phyloP scores from a whole-genome alignment of 2,329 filamentous ascomycete species.

The Talaromyces sp. region DNA sequence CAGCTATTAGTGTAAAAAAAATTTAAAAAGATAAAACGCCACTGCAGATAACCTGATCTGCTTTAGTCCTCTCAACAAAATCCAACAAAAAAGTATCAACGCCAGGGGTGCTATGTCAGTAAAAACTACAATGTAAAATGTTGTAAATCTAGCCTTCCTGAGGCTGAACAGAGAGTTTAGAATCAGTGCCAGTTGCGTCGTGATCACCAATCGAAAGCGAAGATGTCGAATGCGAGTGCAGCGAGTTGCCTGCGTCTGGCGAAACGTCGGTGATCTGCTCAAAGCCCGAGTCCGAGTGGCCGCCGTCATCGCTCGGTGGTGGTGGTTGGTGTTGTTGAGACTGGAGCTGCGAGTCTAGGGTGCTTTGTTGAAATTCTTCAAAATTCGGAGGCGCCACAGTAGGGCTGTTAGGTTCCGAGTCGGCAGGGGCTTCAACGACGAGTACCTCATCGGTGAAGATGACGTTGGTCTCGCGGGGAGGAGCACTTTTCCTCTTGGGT shows the following conservation, averaged over 20 bases:
- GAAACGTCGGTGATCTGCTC: slow-evolving; percentile 23
- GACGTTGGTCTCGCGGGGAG: slow-evolving; percentile 28
- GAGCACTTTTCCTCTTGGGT: slow-evolving; percentile 43
- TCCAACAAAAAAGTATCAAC: background rate
- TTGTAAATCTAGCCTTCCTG: slow-evolving; percentile 4
- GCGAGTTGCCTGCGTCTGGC: slow-evolving; percentile 19
- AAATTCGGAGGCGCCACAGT: slow-evolving; percentile 15
- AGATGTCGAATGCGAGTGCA: slow-evolving; percentile 18
- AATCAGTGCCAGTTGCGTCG: background rate
- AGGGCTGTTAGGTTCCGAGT: slow-evolving; percentile 50
- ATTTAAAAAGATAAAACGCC: background rate
- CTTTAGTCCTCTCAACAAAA: background rate
- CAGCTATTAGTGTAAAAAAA: background rate
- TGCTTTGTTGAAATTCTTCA: background rate
- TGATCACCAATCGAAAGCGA: background rate
- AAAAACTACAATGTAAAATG: background rate
- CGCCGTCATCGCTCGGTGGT: background rate
- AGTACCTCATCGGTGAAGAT: slow-evolving; percentile 50
- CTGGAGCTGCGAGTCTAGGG: background rate
- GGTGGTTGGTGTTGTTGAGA: background rate
- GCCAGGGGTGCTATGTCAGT: background rate
- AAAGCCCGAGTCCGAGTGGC: slow-evolving; percentile 10
- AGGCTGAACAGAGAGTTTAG: background rate
- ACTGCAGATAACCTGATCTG: slow-evolving; percentile 8
- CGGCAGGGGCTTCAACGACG: slow-evolving; percentile 61